A percentile compares a stretch with the other conserved stretches of the same genome.
Conservation (phyloP, 176 grass and related monocot genomes). For the Carex scoparia region DNA sequence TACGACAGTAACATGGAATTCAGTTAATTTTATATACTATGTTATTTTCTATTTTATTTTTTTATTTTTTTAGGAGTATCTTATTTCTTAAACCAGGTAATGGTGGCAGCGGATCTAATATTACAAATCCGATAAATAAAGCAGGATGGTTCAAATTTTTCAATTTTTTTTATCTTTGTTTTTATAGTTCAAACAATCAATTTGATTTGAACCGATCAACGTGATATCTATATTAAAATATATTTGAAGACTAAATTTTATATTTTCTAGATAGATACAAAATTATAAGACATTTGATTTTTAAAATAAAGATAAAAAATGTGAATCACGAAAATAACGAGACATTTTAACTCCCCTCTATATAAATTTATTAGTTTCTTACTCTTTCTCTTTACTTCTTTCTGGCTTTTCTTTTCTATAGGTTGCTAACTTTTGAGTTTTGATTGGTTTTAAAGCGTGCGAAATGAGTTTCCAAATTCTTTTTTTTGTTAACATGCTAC, state of each 20-base stretch:
- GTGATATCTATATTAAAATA: too few relatives aligned
- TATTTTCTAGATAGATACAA: too few relatives aligned
- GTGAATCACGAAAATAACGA: too few relatives aligned
- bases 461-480: neutral
- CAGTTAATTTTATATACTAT: neutral
- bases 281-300: too few relatives aligned
- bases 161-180: too few relatives aligned
- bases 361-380: neutral
- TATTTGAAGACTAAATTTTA: too few relatives aligned
- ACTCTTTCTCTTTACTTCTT: neutral
- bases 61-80: neutral
- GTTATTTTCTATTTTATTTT: neutral
- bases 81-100: neutral
- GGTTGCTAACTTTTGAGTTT: neutral
- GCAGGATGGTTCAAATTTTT: too few relatives aligned
- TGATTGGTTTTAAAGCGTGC: neutral
- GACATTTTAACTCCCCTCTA: too few relatives aligned
- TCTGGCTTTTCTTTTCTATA: neutral
- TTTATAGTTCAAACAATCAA: too few relatives aligned
- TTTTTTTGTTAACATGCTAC: neutral
- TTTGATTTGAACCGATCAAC: too few relatives aligned
- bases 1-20: neutral
- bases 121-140: neutral
- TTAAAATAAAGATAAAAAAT: too few relatives aligned
- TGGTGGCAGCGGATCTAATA: neutral